Conservation (phyloP, 2,329 filamentous ascomycete genomes). For the Talaromyces atroroseus region DNA sequence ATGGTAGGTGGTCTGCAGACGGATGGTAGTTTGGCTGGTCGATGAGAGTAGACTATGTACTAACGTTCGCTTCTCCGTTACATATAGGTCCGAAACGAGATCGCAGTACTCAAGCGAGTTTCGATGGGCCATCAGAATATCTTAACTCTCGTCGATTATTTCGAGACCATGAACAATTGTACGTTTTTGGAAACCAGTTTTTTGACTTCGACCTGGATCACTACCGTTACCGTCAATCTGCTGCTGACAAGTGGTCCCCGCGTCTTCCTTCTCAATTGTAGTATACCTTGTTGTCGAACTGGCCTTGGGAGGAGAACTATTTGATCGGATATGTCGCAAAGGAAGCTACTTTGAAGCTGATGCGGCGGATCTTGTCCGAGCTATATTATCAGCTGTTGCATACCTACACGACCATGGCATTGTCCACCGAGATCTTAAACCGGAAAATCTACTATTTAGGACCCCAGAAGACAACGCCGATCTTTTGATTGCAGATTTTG, state of each 20-base stretch:
- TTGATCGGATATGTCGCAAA: slow-evolving; percentile 97
- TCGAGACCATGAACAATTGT: slow-evolving; percentile 98
- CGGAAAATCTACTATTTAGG: slow-evolving; percentile 92
- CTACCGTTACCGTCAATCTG: too few relatives aligned
- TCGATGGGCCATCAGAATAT: slow-evolving; percentile 99
- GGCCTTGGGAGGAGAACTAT: slow-evolving; percentile 90
- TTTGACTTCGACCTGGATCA: neutral
- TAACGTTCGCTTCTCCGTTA: slow-evolving; percentile 10
- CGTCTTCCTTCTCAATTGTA: slow-evolving; percentile 22
- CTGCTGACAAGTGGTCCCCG: neutral
- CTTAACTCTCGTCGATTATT: slow-evolving; percentile 95
- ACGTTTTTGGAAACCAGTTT: slow-evolving; percentile 21
- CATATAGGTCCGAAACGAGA: slow-evolving; percentile 84
- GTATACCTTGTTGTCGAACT: slow-evolving; percentile 97
- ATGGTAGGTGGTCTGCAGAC: slow-evolving; percentile 59
- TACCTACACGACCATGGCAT: slow-evolving; percentile 99
- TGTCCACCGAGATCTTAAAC: slow-evolving; percentile 95
- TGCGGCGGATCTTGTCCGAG: slow-evolving; percentile 88
- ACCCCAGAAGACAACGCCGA: slow-evolving; percentile 98
- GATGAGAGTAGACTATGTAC: neutral
- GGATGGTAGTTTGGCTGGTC: neutral
- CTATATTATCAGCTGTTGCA: slow-evolving; percentile 92
- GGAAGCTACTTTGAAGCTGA: slow-evolving; percentile 98
- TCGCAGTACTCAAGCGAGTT: slow-evolving; percentile 94
- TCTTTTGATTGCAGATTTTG: slow-evolving; percentile 94